Evolutionary conservation across 495 filamentous ascomycete species (phyloP), one percentile per base, ranked within the genome.

Genomic region (Aspergillus diversus): DNA sequence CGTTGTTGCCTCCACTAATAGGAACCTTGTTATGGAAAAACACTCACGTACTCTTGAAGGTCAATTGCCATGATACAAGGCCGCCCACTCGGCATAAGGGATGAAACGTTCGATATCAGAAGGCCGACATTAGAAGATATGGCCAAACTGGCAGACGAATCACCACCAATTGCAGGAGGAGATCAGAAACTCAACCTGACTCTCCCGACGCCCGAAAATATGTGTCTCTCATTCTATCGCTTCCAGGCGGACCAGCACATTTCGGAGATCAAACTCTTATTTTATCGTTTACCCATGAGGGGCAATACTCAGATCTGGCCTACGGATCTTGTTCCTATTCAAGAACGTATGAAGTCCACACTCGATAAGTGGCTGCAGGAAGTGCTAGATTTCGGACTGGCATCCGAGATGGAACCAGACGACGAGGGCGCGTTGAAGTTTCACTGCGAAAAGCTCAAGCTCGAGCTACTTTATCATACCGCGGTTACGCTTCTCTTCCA

Each of bases 21-120:
- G 1, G 1, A 13, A 39, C 1, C 13, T 39, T 13, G 3, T 1
- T 7, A 42, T 51, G 7, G 7, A 17, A 46, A 62, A 58, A 34
- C 50, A 13, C 33, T 55, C 3, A n/a, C 5, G 33, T 13, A 7
- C n/a, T 42, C 1, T 2, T 12, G 17, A 13, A 70, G 68, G 16
- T 69, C 69, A 7, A 67, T 71, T 11, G 43, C 69, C 7, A 71
- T 66, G 2, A 71, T 71, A 16, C 69, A 71, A 55, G 69, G 69
- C 5, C 69, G 69, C n/a, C 69, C 69, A n/a, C 56, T 71, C 16
- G 69, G 69, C 12, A 71, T 71, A 15, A 61, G 69, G 1, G 69
- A 71, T 27, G 69, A 71, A 31, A 69, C 66, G 0, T 71, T 71
- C 17, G 69, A 71, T 31, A 59, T 71, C 4, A 52, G 55, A 37